These are phyloP conservation scores for Thelephora aurantiotincta DNA, from an alignment of 768 basidiomycete genomes.

Conservation along the genomic window DNA sequence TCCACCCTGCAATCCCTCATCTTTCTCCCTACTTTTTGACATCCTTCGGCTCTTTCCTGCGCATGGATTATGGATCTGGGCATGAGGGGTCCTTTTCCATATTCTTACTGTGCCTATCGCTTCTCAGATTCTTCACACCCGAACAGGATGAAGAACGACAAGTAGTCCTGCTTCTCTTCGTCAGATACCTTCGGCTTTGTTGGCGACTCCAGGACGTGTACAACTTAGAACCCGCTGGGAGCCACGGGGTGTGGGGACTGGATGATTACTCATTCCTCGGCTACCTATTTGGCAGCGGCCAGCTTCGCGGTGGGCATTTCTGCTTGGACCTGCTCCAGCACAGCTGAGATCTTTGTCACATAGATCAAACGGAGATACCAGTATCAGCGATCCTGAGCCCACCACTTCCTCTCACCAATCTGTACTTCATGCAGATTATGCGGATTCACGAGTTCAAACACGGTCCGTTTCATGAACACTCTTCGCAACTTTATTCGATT, in stretches of 20 bases:
- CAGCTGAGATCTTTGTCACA: constrained; percentile 3
- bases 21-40: constrained; percentile 66
- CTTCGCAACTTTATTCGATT: constrained; percentile 78
- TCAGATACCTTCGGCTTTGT: constrained; percentile 68
- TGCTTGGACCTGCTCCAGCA: background rate
- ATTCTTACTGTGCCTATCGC: constrained; percentile 59
- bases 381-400: constrained; percentile 49
- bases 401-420: constrained; percentile 48
- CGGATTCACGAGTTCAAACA: constrained; percentile 71
- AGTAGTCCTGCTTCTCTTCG: constrained; percentile 46
- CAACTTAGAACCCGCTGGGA: constrained; percentile 88
- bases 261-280: constrained; percentile 86
- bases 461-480: constrained; percentile 88
- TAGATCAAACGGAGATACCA: constrained; percentile 51
- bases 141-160: constrained; percentile 45
- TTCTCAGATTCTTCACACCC: constrained; percentile 51
- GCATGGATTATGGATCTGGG: constrained; percentile 95
- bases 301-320: constrained; percentile 51
- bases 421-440: constrained; percentile 69
- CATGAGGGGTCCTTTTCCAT: constrained; percentile 86
- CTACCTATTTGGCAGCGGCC: constrained; percentile 84
- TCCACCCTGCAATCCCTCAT: constrained; percentile 36
- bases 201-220: constrained; percentile 85
- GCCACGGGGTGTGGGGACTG: constrained; percentile 96
- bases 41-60: constrained; percentile 80